phyloP scores from a whole-genome alignment of 2,329 filamentous ascomycete genomes.

The Exophiala alcalophila region DNA sequence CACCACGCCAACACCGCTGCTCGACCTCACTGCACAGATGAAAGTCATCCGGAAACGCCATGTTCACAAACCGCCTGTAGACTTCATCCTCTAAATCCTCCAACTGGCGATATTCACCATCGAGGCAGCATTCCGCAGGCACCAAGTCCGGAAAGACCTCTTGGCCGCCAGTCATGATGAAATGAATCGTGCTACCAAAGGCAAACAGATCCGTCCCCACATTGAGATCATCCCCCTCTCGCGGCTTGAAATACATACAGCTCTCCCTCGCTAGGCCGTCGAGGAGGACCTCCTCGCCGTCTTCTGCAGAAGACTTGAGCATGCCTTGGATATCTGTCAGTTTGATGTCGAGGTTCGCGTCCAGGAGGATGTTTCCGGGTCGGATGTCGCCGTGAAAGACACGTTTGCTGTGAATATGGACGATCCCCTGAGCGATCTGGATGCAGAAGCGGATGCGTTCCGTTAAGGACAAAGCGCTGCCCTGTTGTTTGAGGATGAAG shows the following conservation, averaged over 20 bases:
- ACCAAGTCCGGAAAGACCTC: conserved; percentile 13
- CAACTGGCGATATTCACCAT: not conserved
- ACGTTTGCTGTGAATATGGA: conserved; percentile 10
- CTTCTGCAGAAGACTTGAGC: not conserved
- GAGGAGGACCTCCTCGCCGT: conserved; percentile 4
- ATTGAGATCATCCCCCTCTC: conserved; percentile 4
- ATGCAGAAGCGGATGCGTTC: conserved; percentile 1
- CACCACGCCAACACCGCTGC: conserved; percentile 5
- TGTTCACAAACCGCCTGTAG: conserved; percentile 2
- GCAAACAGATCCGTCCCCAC: conserved; percentile 11
- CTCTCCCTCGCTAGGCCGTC: conserved; percentile 7
- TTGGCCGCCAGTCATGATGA: conserved; percentile 14
- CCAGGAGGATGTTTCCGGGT: conserved; percentile 9
- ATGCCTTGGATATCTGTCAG: conserved; percentile 8
- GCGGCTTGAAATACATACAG: conserved; percentile 11
- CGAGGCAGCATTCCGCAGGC: too few relatives aligned
- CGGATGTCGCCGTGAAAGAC: conserved; percentile 10
- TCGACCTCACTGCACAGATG: not conserved
- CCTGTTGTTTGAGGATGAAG: conserved; percentile 6
- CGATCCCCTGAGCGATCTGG: conserved; percentile 11
- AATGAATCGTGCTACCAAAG: conserved; percentile 11
- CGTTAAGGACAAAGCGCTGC: not conserved
- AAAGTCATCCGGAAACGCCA: conserved; percentile 2
- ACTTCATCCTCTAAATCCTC: conserved; percentile 1
- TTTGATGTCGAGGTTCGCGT: conserved; percentile 8